A percentile compares a stretch with the other conserved stretches of the same genome.
Evolutionary conservation across 2,329 filamentous ascomycete species (phyloP).

Genomic region (Cytospora piceae): DNA sequence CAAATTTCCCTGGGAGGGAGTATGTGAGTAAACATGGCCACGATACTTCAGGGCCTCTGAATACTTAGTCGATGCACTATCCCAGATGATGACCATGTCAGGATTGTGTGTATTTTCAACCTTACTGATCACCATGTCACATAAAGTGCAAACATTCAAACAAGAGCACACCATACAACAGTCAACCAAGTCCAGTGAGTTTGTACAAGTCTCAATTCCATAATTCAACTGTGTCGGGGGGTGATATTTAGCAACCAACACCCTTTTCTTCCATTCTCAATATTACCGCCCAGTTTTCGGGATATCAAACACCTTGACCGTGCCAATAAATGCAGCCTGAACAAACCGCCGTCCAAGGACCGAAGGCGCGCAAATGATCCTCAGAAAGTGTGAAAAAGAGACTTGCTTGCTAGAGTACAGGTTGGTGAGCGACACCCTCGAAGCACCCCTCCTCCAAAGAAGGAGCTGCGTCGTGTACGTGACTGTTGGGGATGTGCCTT

Average conservation of each 20-base stretch:
- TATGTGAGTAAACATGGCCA: neutral
- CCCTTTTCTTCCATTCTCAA: neutral
- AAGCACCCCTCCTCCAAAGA: neutral
- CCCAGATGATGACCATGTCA: neutral
- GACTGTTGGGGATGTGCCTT: neutral
- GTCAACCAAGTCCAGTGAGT: neutral
- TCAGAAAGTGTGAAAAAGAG: neutral
- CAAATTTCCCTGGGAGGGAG: neutral
- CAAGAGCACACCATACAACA: neutral
- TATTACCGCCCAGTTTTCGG: neutral
- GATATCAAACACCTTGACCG: neutral
- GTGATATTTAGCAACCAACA: neutral
- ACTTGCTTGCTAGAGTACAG: neutral
- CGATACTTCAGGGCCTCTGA: neutral
- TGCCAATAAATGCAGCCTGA: slow-evolving; percentile 1
- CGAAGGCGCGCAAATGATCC: neutral
- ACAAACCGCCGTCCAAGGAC: neutral
- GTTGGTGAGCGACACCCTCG: neutral
- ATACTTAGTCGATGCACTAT: neutral
- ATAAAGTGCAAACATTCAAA: neutral
- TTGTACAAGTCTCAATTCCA: neutral
- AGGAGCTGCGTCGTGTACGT: neutral
- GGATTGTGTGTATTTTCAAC: neutral
- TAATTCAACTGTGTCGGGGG: neutral
- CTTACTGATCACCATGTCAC: neutral